Evolutionary conservation across 148 eudicot species (phyloP), one percentile per base, ranked within the genome.

Genomic region (Pouteria glomerata): DNA sequence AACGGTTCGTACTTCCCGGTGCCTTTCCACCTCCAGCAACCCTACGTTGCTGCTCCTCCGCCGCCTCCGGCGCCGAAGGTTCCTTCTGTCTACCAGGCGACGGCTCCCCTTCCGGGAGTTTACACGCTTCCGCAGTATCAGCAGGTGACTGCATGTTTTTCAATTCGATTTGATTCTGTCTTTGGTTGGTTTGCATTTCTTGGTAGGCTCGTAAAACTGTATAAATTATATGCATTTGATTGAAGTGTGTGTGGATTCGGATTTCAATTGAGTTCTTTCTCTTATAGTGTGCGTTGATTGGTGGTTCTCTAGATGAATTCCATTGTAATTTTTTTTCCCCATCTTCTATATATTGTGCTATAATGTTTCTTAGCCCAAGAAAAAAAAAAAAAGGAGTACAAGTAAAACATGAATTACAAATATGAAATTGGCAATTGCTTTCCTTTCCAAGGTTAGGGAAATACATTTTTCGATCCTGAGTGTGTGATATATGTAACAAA

Each of bases 121-220:
- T 89, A 89, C 69, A 16, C 92, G n/a, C 56, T 88, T 39, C 96
- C 96, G 11, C 98, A 93, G 70, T 90, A 82, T 73, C 94, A 90
- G 42, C 96, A 90, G 90, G 98, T 82, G 69, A 26, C 21, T 27
- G 19, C 27, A 16, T 33, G 0, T 39, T 8, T 35, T 26, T n/a
- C 4, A 12, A 19, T 31, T 23, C 12, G 21, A 19, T 72, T n/a
- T 35, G 19, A 27, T 27, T 24, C 57, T 19, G n/a, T 27, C 15
- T 4, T 26, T 27, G 14, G 6, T 30, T 47, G 37, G 15, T 47
- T 65, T 47, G 0, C 8, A 27, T 0, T 26, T 52, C 29, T 18
- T 16, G 57, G 1, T 48, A 45, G 12, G n/a, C n/a, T n/a, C n/a
- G n/a, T n/a, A n/a, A n/a, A n/a, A n/a, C n/a, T n/a, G n/a, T n/a